Evolutionary conservation across 768 basidiomycete species (phyloP), one percentile per base, ranked within the genome.

Genomic region (Tephrocybe sp.): DNA sequence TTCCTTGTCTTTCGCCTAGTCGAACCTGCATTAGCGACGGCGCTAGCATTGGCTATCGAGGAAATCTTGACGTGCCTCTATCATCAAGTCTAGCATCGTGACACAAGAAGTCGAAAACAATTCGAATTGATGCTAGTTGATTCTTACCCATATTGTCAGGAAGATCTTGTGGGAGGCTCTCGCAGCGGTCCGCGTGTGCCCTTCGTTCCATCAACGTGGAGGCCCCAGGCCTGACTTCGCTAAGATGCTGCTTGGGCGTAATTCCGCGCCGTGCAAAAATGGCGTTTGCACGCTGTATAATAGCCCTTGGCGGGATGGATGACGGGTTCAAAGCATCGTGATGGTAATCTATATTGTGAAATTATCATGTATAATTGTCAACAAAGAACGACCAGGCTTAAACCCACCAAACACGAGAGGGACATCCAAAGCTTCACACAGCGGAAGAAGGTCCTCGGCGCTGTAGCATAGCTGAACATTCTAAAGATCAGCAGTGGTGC

Each of bases 231-330:
- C 93, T 75, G n/a, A 88, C 84, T 60, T 94, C 91, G 43, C 89
- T 93, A 10, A 96, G 79, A 68, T 98, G 95, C 63, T 96, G 94
- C 69, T 97, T 98, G 5, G 91, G 89, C 32, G 74, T 79, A 54
- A 98, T 96, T 6, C 90, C 87, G 11, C 90, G 84, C 38, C 75
- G 75, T 24, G 69, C 65, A 77, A 90, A 98, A 25, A 89, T 90
- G 12, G 76, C 79, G 52, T 86, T 84, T 51, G 91, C 84, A 20
- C 83, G 76, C n/a, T 78, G 74, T 30, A 95, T 90, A 55, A 96
- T 86, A 24, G 74, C 77, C 0, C 74, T 66, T 1, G 84, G 80
- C 1, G 88, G 75, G 20, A 80, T 72, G n/a, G 75, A 74, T 26
- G 80, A 85, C 0, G 28, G 28, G 28, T 11, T 30, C 28, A 11